Conservation (phyloP, 768 basidiomycete genomes). For the Clitopilus hobsonii region DNA sequence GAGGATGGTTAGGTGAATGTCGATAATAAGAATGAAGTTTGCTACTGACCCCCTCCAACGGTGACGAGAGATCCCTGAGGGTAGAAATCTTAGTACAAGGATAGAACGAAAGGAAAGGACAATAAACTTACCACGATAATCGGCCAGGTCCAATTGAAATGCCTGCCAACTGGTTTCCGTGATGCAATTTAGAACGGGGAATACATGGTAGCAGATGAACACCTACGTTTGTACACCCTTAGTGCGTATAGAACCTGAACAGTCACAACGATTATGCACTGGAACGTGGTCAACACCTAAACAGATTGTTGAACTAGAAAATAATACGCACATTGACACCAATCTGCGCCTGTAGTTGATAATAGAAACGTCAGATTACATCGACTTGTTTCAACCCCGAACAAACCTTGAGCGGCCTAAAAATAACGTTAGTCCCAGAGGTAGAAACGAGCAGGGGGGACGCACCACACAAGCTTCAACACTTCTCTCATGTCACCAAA, state of each 20-base stretch:
- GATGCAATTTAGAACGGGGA: background rate
- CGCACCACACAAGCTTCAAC: slow-evolving; percentile 9
- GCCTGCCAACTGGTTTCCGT: slow-evolving; percentile 16
- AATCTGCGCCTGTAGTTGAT: background rate
- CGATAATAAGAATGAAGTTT: background rate
- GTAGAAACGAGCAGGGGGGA: background rate
- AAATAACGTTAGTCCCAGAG: background rate
- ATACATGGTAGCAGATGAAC: background rate
- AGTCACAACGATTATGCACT: slow-evolving; percentile 21
- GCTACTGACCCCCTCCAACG: slow-evolving; percentile 3
- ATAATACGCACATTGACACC: background rate
- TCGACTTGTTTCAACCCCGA: background rate
- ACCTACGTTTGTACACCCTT: slow-evolving; percentile 25
- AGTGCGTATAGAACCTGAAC: slow-evolving; percentile 25
- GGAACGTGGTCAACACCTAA: background rate
- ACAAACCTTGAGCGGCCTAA: background rate
- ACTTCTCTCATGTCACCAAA: slow-evolving; percentile 17
- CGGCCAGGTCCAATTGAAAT: slow-evolving; percentile 15
- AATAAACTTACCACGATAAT: slow-evolving; percentile 10
- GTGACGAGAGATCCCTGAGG: slow-evolving; percentile 1
- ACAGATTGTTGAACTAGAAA: background rate
- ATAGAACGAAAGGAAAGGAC: background rate
- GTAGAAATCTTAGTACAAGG: background rate
- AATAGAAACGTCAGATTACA: background rate
- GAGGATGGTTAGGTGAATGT: background rate